These are phyloP conservation scores for Phaeophleospora eucalypticola DNA, from an alignment of 2,329 filamentous ascomycete genomes.

Conservation along the genomic window DNA sequence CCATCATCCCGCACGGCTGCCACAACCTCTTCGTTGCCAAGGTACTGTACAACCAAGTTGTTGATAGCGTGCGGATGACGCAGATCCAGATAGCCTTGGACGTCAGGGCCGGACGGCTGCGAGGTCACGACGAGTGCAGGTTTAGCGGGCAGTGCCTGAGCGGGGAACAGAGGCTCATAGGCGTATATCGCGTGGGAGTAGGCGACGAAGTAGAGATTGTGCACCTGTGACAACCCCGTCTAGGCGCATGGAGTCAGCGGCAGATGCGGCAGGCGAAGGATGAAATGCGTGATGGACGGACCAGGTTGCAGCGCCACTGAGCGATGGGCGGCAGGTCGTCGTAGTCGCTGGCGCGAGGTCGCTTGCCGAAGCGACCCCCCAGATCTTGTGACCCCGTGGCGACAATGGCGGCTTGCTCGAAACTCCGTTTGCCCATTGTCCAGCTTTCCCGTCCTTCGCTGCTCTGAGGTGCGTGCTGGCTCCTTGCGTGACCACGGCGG, in stretches of 20 bases:
- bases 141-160: slow-evolving; percentile 35
- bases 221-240: slow-evolving; percentile 43
- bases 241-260: slow-evolving; percentile 15
- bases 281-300: slow-evolving; percentile 19
- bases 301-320: slow-evolving; percentile 41
- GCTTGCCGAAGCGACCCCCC: slow-evolving; percentile 27
- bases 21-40: slow-evolving; percentile 46
- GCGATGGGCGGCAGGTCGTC: slow-evolving; percentile 25
- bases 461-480: neutral
- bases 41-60: slow-evolving; percentile 40
- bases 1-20: slow-evolving; percentile 57
- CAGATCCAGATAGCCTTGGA: slow-evolving; percentile 35
- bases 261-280: slow-evolving; percentile 1
- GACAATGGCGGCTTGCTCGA: slow-evolving; percentile 20
- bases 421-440: slow-evolving; percentile 18
- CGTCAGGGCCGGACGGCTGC: slow-evolving; percentile 31
- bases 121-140: slow-evolving; percentile 39
- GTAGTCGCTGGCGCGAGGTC: slow-evolving; percentile 19
- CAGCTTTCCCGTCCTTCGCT: neutral
- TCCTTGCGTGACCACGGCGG: neutral
- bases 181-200: slow-evolving; percentile 38
- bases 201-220: slow-evolving; percentile 50
- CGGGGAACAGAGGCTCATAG: slow-evolving; percentile 42
- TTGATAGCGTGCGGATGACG: slow-evolving; percentile 43
- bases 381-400: slow-evolving; percentile 24